These are phyloP conservation scores for Holtermanniella nyarrowii DNA, from an alignment of 768 basidiomycete genomes.

Conservation along the genomic window DNA sequence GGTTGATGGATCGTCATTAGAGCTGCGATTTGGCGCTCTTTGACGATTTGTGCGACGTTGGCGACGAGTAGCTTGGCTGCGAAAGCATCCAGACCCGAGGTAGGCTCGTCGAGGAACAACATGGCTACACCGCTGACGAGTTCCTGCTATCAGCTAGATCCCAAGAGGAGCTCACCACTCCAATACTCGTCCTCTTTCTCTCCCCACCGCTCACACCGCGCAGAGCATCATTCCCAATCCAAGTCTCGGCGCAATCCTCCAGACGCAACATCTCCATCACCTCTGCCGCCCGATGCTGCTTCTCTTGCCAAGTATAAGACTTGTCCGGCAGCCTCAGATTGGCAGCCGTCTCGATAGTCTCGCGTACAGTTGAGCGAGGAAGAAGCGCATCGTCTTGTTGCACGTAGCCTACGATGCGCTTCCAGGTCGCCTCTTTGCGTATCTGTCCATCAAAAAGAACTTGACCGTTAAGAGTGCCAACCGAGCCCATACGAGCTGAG, in stretches of 20 bases:
- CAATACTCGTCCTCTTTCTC: background rate
- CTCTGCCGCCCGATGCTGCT: background rate
- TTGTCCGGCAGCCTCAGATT: constrained; percentile 1
- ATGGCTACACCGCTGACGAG: no score
- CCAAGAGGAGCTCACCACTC: constrained; percentile 2
- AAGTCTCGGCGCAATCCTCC: background rate
- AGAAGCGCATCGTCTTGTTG: constrained; percentile 4
- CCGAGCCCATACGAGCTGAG: no score
- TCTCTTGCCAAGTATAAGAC: background rate
- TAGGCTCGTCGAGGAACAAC: no score
- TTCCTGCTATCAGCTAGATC: no score
- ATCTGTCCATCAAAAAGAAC: background rate
- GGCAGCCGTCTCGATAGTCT: background rate
- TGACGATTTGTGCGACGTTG: constrained; percentile 4
- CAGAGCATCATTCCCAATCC: background rate
- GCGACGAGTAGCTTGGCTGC: constrained; percentile 5
- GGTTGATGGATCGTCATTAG: constrained; percentile 9
- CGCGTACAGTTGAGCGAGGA: constrained; percentile 1
- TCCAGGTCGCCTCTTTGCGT: constrained; percentile 2
- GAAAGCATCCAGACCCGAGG: background rate
- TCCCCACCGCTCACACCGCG: constrained; percentile 4
- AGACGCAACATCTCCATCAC: constrained; percentile 1
- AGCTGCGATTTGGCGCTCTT: background rate
- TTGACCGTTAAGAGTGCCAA: background rate
- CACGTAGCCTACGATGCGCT: constrained; percentile 2